Evolutionary conservation across 1,284 basidiomycete species (phyloP).

Genomic region (Peniophora sp.): DNA sequence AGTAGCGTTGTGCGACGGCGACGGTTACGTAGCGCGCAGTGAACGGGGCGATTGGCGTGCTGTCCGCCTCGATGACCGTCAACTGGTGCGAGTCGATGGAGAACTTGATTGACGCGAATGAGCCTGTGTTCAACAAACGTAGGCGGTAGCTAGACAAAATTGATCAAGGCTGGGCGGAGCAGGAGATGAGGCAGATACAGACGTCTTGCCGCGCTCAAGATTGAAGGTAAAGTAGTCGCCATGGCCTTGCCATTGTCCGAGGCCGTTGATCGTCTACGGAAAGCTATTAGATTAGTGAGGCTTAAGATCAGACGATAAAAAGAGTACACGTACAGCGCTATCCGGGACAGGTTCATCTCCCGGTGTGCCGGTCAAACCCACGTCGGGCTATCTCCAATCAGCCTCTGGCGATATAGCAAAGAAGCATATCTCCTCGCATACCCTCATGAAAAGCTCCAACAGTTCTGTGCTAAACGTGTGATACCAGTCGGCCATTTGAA

Average conservation of each 20-base stretch:
- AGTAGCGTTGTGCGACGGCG: conserved; percentile 38
- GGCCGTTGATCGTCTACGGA: conserved; percentile 25
- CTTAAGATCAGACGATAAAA: too few species aligned
- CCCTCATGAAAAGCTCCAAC: conserved; percentile 21
- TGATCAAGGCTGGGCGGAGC: background rate
- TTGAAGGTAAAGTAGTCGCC: conserved; percentile 21
- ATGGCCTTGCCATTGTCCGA: conserved; percentile 22
- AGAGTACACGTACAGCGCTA: conserved; percentile 14
- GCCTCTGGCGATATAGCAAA: too few species aligned
- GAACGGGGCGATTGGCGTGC: conserved; percentile 30
- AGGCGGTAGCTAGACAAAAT: conserved; percentile 31
- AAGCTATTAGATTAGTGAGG: background rate
- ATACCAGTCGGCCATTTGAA: conserved; percentile 29
- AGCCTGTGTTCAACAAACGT: conserved; percentile 44
- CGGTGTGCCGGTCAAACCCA: conserved; percentile 23
- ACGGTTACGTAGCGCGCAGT: conserved; percentile 28
- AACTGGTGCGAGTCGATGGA: conserved; percentile 36
- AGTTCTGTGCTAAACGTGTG: conserved; percentile 22
- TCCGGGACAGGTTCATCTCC: conserved; percentile 33
- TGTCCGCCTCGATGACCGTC: conserved; percentile 40
- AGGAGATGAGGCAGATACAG: conserved; percentile 11
- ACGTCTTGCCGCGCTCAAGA: conserved; percentile 19
- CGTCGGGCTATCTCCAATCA: conserved; percentile 13
- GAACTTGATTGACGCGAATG: conserved; percentile 33
- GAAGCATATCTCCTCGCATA: too few species aligned